Base-by-base conservation (phyloP, 2,329 filamentous ascomycete species). In the Corniculantispora saksenae region DNA sequence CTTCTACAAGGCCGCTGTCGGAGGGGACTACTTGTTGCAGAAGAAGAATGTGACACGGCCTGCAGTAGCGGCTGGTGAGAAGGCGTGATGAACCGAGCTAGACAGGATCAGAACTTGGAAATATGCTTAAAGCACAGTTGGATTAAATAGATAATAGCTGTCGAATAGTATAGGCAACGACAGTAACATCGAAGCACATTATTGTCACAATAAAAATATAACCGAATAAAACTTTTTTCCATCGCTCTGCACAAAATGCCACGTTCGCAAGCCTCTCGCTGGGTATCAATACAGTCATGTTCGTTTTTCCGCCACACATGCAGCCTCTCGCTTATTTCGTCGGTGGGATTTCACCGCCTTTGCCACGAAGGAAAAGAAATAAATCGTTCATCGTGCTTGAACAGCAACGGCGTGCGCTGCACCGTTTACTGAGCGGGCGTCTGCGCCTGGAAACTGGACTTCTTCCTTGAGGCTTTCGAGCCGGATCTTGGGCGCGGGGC, bases 1-100 rank as follows among this genome's bases (percentile, higher is more conserved):
- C 0, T 81, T 84, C 1, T 79, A 79, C 32, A 81, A 78, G 67
- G 80, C 81, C 0, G 72, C 80, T 54, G 69, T 74, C 23, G 82
- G 82, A 0, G 78, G 80, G 0, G 82, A 84, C 63, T 84, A 84
- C 68, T 61, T 84, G 55, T 68, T 84, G 54, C 74, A 78, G 51
- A 78, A 77, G 73, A 32, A 70, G 70, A n/a, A n/a, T 65, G 12
- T 1, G 9, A n/a, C 1, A 15, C 8, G 10, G 27, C 5, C 48
- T 10, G 35, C 21, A 21, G 32, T 2, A 13, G 15, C 17, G 23
- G 10, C 2, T 27, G 35, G n/a, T 4, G 54, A 40, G 1, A 57
- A 32, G 17, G 1, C 6, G 29, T 32, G 21, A 43, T 40, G 19
- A 19, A 19, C 8, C 32, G 32, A 32, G 10, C 32, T 32, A 32